Evolutionary conservation across 2,329 filamentous ascomycete species (phyloP).

Genomic region (Colletotrichum brevisporum): DNA sequence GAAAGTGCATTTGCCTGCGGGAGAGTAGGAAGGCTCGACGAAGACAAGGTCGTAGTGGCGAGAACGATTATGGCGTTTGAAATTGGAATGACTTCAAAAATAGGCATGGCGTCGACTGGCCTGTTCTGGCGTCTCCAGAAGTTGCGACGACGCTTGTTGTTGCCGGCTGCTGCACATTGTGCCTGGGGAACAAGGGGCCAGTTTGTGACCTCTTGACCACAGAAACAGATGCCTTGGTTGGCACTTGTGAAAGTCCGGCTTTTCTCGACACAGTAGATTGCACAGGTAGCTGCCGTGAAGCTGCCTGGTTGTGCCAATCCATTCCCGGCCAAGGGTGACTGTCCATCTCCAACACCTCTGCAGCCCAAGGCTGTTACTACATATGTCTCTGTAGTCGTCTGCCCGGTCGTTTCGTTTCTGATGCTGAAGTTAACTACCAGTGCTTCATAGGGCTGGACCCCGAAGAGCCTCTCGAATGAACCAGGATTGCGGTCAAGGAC

Average conservation of each 20-base stretch:
- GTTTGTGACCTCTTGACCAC: not conserved
- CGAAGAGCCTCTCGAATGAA: conserved; percentile 2
- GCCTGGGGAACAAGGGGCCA: conserved; percentile 5
- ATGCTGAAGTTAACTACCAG: conserved; percentile 4
- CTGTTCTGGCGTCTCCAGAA: conserved; percentile 11
- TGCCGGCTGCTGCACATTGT: conserved; percentile 8
- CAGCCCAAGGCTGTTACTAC: conserved; percentile 15
- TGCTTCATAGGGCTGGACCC: conserved; percentile 7
- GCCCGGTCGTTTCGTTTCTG: not conserved
- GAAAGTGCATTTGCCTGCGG: conserved; percentile 7
- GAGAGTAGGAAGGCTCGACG: conserved; percentile 7
- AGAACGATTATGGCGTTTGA: not conserved
- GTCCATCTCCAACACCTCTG: conserved; percentile 8
- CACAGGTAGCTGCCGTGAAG: conserved; percentile 6
- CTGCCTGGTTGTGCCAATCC: not conserved
- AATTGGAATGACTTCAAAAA: conserved; percentile 16
- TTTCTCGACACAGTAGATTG: not conserved
- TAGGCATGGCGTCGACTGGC: not conserved
- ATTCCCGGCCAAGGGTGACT: conserved; percentile 6
- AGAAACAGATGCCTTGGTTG: conserved; percentile 3
- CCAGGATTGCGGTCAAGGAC: not conserved
- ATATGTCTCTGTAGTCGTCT: not conserved
- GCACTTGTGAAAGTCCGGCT: not conserved
- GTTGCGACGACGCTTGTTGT: conserved; percentile 8
- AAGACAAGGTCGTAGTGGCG: conserved; percentile 3